A percentile compares a stretch with the other conserved stretches of the same genome.
phyloP scores from a whole-genome alignment of 176 grass and related monocot species.

The Lolium perenne region DNA sequence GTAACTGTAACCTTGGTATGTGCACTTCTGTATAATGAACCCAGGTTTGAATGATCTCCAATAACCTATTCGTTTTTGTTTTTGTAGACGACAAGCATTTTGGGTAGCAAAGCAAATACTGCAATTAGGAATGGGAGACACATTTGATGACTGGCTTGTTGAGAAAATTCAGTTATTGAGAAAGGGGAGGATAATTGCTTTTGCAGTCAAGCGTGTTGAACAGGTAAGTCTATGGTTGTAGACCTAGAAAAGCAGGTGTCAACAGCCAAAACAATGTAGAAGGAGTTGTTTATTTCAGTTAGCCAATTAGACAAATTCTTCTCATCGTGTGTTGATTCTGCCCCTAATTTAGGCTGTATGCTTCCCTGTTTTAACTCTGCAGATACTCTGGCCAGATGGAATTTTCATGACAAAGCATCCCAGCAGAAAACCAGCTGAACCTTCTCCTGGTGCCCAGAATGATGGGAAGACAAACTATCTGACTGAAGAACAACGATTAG shows the following conservation, averaged over 20 bases:
- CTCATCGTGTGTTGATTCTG: background rate
- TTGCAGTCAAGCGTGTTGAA: slow-evolving; percentile 84
- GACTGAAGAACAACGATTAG: slow-evolving; percentile 72
- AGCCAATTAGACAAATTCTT: slow-evolving; percentile 8
- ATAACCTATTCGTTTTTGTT: slow-evolving; percentile 3
- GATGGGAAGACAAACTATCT: slow-evolving; percentile 56
- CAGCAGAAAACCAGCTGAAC: slow-evolving; percentile 65
- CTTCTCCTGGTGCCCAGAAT: slow-evolving; percentile 52
- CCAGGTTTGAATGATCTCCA: slow-evolving; percentile 14
- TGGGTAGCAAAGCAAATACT: slow-evolving; percentile 98
- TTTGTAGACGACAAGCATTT: slow-evolving; percentile 93
- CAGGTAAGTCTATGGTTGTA: slow-evolving; percentile 60
- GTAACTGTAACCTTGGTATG: slow-evolving; percentile 17
- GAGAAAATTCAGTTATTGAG: slow-evolving; percentile 96
- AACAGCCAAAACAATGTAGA: background rate
- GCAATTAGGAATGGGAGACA: slow-evolving; percentile 99
- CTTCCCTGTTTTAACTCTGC: slow-evolving; percentile 39
- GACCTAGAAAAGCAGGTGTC: background rate
- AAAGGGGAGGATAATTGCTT: slow-evolving; percentile 85
- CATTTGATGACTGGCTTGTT: slow-evolving; percentile 99
- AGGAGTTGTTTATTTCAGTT: slow-evolving; percentile 21
- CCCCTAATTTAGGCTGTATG: slow-evolving; percentile 11
- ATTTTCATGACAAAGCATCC: slow-evolving; percentile 97
- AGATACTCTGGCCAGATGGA: slow-evolving; percentile 99
- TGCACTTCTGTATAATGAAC: background rate